Evolutionary conservation across 2,329 filamentous ascomycete species (phyloP).

Genomic region (Aspergillus intermedius): DNA sequence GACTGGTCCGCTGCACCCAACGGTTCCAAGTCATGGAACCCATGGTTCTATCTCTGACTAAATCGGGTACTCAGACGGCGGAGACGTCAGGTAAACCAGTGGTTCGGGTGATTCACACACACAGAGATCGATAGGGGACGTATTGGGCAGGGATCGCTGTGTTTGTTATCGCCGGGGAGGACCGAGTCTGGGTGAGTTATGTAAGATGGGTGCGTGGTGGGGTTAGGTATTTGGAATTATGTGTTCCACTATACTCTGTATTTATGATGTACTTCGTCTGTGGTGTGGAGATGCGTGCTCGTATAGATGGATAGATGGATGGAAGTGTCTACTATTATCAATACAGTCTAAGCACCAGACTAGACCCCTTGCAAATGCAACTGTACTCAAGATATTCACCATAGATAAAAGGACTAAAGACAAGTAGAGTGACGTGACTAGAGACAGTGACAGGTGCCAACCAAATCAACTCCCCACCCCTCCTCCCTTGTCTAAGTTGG

Average conservation of each 20-base stretch:
- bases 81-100: background rate
- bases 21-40: background rate
- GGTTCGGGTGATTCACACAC: background rate
- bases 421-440: background rate
- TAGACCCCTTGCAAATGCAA: too few relatives aligned
- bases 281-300: conserved; percentile 3
- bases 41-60: background rate
- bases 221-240: too few relatives aligned
- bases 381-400: too few relatives aligned
- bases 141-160: background rate
- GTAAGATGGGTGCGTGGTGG: too few relatives aligned
- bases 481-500: background rate
- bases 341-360: too few relatives aligned
- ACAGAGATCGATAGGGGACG: background rate
- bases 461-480: background rate
- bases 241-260: too few relatives aligned
- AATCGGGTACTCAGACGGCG: background rate
- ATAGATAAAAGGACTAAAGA: background rate
- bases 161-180: background rate
- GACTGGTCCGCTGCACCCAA: background rate
- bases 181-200: background rate
- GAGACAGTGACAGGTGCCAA: background rate
- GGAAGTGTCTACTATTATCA: background rate
- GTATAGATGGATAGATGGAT: background rate
- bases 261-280: too few relatives aligned